Percentiles rank a stretch among this genome's conserved stretches.
Evolutionary conservation across 108 stramenopile species (phyloP).

Genomic region (Conticribra weissflogii): DNA sequence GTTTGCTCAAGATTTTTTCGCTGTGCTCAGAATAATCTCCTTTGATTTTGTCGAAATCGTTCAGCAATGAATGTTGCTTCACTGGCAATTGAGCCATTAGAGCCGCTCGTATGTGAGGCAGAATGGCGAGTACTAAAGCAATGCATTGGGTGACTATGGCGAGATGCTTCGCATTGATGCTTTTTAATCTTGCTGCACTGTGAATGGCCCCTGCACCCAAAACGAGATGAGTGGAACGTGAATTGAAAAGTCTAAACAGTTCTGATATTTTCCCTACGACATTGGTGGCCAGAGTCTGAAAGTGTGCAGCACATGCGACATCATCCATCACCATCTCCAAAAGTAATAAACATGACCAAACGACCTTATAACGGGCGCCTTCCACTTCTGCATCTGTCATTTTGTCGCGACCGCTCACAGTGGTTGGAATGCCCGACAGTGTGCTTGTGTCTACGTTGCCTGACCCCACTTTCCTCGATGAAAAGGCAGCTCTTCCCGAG

Average conservation of each 20-base stretch:
- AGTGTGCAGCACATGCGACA: slow-evolving; percentile 84
- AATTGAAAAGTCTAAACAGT: slow-evolving; percentile 90
- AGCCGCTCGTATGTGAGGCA: slow-evolving; percentile 93
- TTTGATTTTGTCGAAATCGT: slow-evolving; percentile 91
- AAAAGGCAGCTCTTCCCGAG: slow-evolving; percentile 73
- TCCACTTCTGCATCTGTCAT: slow-evolving; percentile 81
- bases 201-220: slow-evolving; percentile 94
- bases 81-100: slow-evolving; percentile 89
- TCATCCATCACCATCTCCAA: slow-evolving; percentile 90
- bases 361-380: slow-evolving; percentile 85
- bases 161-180: slow-evolving; percentile 95
- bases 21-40: slow-evolving; percentile 90
- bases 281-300: slow-evolving; percentile 84
- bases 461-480: slow-evolving; percentile 39
- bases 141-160: slow-evolving; percentile 92
- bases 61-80: slow-evolving; percentile 91
- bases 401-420: slow-evolving; percentile 49
- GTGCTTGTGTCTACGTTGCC: slow-evolving; percentile 16
- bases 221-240: slow-evolving; percentile 91
- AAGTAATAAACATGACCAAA: slow-evolving; percentile 93
- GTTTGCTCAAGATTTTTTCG: slow-evolving; percentile 93
- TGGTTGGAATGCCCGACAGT: slow-evolving; percentile 8
- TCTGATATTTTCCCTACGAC: slow-evolving; percentile 87
- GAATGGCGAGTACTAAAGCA: slow-evolving; percentile 79
- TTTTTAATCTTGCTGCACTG: slow-evolving; percentile 85